These are phyloP conservation scores for Acacia confusa DNA, from an alignment of 306 rosid genomes.

Conservation along the genomic window DNA sequence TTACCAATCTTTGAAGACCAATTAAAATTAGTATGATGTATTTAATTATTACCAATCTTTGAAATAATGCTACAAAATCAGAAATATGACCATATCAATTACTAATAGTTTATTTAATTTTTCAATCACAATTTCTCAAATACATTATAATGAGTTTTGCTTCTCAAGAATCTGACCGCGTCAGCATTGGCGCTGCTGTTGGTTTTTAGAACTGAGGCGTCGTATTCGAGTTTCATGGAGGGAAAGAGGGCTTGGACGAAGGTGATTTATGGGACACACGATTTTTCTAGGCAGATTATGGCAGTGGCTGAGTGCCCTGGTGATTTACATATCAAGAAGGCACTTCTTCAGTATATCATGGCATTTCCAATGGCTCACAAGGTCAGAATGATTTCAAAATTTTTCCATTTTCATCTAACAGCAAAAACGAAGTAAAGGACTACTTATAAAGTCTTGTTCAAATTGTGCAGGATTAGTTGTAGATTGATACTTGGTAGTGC, in stretches of 20 bases:
- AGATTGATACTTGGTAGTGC: slow-evolving; percentile 17
- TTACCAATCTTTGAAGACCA: no score
- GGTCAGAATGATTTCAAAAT: slow-evolving; percentile 35
- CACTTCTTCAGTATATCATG: slow-evolving; percentile 68
- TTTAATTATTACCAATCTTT: no score
- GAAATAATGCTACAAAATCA: no score
- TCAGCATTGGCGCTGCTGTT: slow-evolving; percentile 82
- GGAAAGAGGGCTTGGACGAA: slow-evolving; percentile 87
- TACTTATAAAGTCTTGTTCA: neutral
- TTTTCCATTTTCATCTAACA: neutral
- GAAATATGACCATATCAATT: no score
- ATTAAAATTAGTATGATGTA: no score
- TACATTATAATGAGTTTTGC: no score
- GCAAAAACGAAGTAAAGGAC: neutral
- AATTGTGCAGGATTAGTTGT: slow-evolving; percentile 13
- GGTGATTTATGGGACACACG: slow-evolving; percentile 65
- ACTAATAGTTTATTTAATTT: no score
- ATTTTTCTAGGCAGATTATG: slow-evolving; percentile 63
- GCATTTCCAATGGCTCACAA: slow-evolving; percentile 82
- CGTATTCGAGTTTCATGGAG: slow-evolving; percentile 75
- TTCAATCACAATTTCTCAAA: no score
- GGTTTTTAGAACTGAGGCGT: slow-evolving; percentile 89
- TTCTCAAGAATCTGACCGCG: no score
- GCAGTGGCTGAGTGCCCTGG: slow-evolving; percentile 37
- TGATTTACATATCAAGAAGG: slow-evolving; percentile 56